Base-by-base conservation (phyloP, 805 yeast genomes). In the Komagataella pseudopastoris region DNA sequence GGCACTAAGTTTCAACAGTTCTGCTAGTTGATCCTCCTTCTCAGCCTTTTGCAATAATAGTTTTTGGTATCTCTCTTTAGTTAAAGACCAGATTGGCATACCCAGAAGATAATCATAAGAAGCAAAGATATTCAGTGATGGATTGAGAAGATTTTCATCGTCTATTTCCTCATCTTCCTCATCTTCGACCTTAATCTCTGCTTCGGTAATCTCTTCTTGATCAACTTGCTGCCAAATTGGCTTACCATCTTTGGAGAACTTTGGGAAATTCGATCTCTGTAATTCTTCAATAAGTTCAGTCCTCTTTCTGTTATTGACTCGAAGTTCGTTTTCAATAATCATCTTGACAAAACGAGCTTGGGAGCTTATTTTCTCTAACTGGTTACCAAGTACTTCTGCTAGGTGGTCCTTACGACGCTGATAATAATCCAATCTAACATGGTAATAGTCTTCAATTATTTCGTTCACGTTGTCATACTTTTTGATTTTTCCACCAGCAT, bases 11-110 rank as follows among this genome's bases (percentile, higher is more conserved):
- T 76, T 74, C 58, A 89, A 74, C 57, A 93, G 71, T 0, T 61
- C 63, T 47, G 79, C 83, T 58, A 91, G 74, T 61, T 87, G 95
- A 10, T 65, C 71, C 62, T 88, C 91, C 60, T 82, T 84, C 23
- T 71, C 83, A 52, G 80, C 87, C 54, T 80, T 76, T 63, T 90
- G 95, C 51, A 75, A 74, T 59, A 89, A 70, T 56, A 93, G 71
- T 57, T 78, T 82, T 60, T 88, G 90, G 62, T 90, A 93, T 59
- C 93, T 78, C 67, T 93, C 99, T 53, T 75, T 76, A 0, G 99
- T 91, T 62, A 93, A 77, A 44, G 96, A 85, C 93, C 96, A 88
- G 56, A 93, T 82, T 43, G 89, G 79, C 96, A 93, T 86, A 51
- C 93, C 95, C 51, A 93, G 72, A 56, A 93, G 72, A 59, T 93